Percentiles rank a stretch among this genome's conserved stretches.
Evolutionary conservation across 495 filamentous ascomycete species (phyloP).

Genomic region (Glutinoglossum americanum): DNA sequence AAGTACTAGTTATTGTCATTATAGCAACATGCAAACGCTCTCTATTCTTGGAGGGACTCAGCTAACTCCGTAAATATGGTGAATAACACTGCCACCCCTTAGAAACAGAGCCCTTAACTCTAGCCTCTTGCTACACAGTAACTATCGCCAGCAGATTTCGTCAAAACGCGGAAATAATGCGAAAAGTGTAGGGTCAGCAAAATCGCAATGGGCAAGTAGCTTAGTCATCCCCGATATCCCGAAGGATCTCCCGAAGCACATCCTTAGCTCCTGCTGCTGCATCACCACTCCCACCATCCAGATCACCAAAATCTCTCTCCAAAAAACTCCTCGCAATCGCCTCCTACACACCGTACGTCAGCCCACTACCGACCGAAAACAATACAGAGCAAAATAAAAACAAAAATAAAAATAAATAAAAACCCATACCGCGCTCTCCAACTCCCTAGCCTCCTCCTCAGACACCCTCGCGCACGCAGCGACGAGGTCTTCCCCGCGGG

Average conservation of each 20-base stretch:
- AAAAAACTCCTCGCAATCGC: neutral
- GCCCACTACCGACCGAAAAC: conserved; percentile 10
- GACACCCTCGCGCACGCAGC: conserved; percentile 44
- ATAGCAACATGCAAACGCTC: no score
- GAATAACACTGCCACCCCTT: no score
- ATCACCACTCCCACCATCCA: neutral
- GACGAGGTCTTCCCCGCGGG: conserved; percentile 54
- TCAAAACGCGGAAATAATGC: no score
- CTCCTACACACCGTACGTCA: neutral
- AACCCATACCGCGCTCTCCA: conserved; percentile 36
- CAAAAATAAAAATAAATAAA: neutral
- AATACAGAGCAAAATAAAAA: neutral
- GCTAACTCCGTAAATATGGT: no score
- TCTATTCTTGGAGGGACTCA: no score
- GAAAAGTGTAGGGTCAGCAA: no score
- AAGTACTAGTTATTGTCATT: no score
- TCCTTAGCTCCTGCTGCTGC: neutral
- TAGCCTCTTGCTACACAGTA: no score
- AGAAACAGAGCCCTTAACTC: no score
- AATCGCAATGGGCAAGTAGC: no score
- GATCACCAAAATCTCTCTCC: neutral
- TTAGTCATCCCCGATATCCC: neutral
- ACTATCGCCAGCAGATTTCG: no score
- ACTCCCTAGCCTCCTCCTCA: conserved; percentile 30
- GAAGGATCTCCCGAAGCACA: neutral